Evolutionary conservation across 2,329 filamentous ascomycete species (phyloP).

Genomic region (Epichloe baconii): DNA sequence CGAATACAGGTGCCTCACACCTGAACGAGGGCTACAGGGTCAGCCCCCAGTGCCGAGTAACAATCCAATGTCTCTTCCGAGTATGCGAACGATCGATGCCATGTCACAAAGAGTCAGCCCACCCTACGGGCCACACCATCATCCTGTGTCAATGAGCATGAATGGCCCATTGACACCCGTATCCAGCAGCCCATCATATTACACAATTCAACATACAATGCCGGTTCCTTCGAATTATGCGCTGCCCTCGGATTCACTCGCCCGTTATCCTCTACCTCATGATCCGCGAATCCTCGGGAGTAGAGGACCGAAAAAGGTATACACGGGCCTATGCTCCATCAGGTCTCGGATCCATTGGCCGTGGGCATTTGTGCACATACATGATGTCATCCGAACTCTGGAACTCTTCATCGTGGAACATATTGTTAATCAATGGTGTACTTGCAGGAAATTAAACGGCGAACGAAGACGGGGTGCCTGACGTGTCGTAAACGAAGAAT

Average conservation of each 20-base stretch:
- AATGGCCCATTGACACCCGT: conserved; percentile 18
- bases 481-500: conserved; percentile 49
- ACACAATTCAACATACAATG: conserved; percentile 25
- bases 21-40: conserved; percentile 18
- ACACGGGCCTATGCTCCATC: conserved; percentile 12
- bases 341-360: no score
- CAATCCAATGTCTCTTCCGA: conserved; percentile 22
- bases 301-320: conserved; percentile 47
- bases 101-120: conserved; percentile 14
- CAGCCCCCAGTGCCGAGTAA: conserved; percentile 16
- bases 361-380: neutral
- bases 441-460: conserved; percentile 47
- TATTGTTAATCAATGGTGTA: conserved; percentile 3
- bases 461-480: conserved; percentile 50
- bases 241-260: conserved; percentile 29
- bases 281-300: conserved; percentile 35
- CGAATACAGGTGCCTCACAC: conserved; percentile 13
- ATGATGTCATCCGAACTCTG: neutral
- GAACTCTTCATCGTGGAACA: neutral
- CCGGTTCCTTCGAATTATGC: conserved; percentile 23
- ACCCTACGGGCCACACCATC: conserved; percentile 17
- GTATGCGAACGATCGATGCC: conserved; percentile 28
- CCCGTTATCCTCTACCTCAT: conserved; percentile 33
- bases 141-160: conserved; percentile 24
- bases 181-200: conserved; percentile 27